These are phyloP conservation scores for Emmonsia crescens DNA, from an alignment of 2,329 filamentous ascomycete species.

Conservation along the genomic window DNA sequence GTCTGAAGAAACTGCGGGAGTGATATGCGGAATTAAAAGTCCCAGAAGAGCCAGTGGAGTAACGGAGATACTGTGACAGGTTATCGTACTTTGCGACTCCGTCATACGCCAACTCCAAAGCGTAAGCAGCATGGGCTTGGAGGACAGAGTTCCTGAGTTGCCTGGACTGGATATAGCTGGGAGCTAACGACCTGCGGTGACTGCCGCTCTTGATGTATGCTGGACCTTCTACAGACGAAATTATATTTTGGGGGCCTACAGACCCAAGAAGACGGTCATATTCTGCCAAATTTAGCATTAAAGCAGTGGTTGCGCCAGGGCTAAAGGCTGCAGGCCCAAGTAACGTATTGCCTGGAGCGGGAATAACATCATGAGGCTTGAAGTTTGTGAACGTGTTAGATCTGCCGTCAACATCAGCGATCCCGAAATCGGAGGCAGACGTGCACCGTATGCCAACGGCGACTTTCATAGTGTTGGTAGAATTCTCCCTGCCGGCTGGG, in stretches of 20 bases:
- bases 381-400: not conserved
- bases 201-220: not conserved
- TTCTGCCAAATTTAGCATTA: not conserved
- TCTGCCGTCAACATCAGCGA: not conserved
- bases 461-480: not conserved
- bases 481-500: not conserved
- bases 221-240: not conserved
- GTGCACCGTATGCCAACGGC: not conserved
- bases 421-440: not conserved
- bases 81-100: not conserved
- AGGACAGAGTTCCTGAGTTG: not conserved
- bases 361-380: not conserved
- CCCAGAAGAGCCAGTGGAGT: not conserved
- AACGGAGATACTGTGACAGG: not conserved
- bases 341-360: not conserved
- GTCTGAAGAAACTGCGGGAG: not conserved
- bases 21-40: not conserved
- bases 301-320: not conserved
- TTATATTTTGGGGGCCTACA: not conserved
- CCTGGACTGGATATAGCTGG: not conserved
- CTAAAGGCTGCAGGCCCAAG: not conserved
- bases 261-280: not conserved
- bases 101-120: not conserved
- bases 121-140: not conserved
- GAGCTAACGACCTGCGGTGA: not conserved